Conservation (phyloP, 768 basidiomycete genomes). For the Hemileccinum impolitum region DNA sequence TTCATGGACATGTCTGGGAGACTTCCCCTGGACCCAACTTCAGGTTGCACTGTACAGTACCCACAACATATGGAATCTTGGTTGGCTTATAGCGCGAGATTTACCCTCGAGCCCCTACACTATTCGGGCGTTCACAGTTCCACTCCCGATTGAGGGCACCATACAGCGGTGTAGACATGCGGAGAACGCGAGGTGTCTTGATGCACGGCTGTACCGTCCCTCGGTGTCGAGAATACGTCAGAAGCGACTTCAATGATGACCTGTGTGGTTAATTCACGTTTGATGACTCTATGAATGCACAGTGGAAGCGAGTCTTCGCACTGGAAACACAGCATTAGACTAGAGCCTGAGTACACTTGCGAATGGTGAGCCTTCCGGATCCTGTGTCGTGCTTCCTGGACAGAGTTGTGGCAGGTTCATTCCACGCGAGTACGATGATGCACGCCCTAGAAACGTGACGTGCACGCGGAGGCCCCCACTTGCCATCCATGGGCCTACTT, state of each 20-base stretch:
- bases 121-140: not conserved
- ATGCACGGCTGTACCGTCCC: constrained; percentile 6
- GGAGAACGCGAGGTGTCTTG: constrained; percentile 13
- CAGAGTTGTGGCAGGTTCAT: constrained; percentile 3
- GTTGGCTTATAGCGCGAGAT: not conserved
- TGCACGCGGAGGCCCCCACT: constrained; percentile 19
- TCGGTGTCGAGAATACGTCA: constrained; percentile 15
- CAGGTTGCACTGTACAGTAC: constrained; percentile 28
- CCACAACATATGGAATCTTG: constrained; percentile 15
- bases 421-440: constrained; percentile 18
- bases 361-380: not conserved
- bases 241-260: not conserved
- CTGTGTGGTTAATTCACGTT: constrained; percentile 5
- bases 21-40: constrained; percentile 4
- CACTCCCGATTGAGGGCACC: not conserved
- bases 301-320: not conserved
- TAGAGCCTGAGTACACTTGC: not conserved
- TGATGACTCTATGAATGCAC: not conserved
- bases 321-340: constrained; percentile 9
- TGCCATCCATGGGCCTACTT: constrained; percentile 21
- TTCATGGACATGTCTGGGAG: constrained; percentile 16
- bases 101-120: not conserved
- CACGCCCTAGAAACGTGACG: constrained; percentile 27
- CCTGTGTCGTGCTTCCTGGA: not conserved
- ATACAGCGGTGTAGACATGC: constrained; percentile 10